Evolutionary conservation across 2,329 filamentous ascomycete species (phyloP).

Genomic region (Hypoxylon sp.): DNA sequence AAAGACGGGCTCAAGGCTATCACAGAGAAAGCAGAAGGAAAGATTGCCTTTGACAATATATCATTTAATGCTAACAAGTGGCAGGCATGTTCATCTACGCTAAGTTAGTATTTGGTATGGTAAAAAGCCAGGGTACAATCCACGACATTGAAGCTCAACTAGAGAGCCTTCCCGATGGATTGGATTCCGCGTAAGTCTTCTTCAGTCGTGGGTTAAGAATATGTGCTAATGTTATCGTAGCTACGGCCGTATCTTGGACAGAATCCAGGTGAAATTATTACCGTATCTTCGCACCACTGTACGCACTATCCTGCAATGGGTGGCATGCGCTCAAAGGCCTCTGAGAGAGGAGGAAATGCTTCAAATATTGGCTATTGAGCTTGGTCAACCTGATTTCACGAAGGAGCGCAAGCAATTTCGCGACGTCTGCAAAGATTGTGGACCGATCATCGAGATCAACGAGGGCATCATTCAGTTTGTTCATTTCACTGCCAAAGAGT

Average conservation of each 20-base stretch:
- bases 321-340: constrained; percentile 21
- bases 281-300: background rate
- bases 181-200: constrained; percentile 21
- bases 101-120: constrained; percentile 20
- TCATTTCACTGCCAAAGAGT: constrained; percentile 29
- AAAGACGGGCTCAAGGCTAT: constrained; percentile 6
- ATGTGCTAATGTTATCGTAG: background rate
- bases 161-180: constrained; percentile 19
- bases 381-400: constrained; percentile 12
- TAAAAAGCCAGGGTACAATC: constrained; percentile 9
- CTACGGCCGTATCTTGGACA: constrained; percentile 20
- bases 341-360: constrained; percentile 25
- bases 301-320: constrained; percentile 21
- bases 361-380: constrained; percentile 14
- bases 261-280: constrained; percentile 1
- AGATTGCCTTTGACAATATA: background rate
- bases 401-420: constrained; percentile 17
- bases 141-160: constrained; percentile 19
- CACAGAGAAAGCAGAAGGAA: constrained; percentile 12
- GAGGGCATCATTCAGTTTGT: constrained; percentile 17
- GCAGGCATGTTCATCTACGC: constrained; percentile 30
- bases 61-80: constrained; percentile 3
- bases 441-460: constrained; percentile 22
- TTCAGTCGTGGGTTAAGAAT: too few species aligned
- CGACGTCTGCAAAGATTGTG: constrained; percentile 17